phyloP scores from a whole-genome alignment of 352 stramenopile genomes.

The Phytophthora sansomeana region DNA sequence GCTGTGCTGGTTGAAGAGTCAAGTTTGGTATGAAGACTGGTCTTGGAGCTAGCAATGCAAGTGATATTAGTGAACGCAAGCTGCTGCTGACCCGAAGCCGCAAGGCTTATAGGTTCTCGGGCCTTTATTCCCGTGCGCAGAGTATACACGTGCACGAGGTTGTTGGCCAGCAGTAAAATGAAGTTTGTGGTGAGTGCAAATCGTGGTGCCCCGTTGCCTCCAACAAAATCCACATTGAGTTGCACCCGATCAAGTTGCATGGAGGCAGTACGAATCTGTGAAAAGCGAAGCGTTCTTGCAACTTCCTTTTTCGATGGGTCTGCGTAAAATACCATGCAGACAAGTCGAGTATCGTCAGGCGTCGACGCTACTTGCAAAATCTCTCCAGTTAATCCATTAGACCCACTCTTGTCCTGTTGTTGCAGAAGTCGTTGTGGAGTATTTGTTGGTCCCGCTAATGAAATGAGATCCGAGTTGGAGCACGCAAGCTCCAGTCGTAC shows the following conservation, averaged over 20 bases:
- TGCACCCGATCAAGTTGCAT: slow-evolving; percentile 33
- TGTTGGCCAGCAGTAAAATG: slow-evolving; percentile 45
- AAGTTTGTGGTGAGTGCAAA: slow-evolving; percentile 49
- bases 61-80: slow-evolving; percentile 38
- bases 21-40: not conserved
- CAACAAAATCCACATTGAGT: slow-evolving; percentile 37
- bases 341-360: slow-evolving; percentile 38
- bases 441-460: not conserved
- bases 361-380: slow-evolving; percentile 55
- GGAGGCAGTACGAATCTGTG: slow-evolving; percentile 40
- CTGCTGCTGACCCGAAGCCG: slow-evolving; percentile 13
- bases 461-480: slow-evolving; percentile 2
- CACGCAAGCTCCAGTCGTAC: slow-evolving; percentile 40
- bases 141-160: slow-evolving; percentile 40
- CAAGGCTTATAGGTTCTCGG: slow-evolving; percentile 31
- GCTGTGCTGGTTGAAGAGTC: slow-evolving; percentile 5
- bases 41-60: slow-evolving; percentile 12
- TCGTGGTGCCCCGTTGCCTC: slow-evolving; percentile 38
- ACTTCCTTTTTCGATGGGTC: slow-evolving; percentile 32
- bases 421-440: slow-evolving; percentile 3
- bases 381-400: slow-evolving; percentile 24
- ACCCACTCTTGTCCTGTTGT: not conserved
- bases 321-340: slow-evolving; percentile 54
- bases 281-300: slow-evolving; percentile 37
- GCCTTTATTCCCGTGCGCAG: slow-evolving; percentile 36